Evolutionary conservation across 208 protist species (phyloP).

Genomic region (Porcisia deanei): DNA sequence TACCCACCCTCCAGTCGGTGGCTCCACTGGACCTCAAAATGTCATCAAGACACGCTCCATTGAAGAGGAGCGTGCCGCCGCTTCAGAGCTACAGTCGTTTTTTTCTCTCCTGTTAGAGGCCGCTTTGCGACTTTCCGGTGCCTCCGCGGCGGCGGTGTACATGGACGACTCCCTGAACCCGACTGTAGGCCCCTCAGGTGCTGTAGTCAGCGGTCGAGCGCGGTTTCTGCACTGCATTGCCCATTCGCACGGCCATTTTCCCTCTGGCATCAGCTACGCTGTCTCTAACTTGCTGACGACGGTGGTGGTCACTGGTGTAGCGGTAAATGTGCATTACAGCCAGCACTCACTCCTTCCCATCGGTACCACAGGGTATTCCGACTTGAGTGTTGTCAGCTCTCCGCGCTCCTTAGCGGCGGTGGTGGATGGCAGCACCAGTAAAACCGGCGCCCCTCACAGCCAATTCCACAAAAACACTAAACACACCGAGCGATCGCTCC

Average conservation of each 20-base stretch:
- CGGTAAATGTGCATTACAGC: conserved; percentile 57
- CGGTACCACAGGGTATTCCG: background rate
- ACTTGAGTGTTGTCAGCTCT: background rate
- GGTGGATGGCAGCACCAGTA: background rate
- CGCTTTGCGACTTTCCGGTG: conserved; percentile 45
- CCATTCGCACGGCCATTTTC: conserved; percentile 56
- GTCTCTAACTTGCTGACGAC: conserved; percentile 53
- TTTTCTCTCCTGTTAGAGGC: conserved; percentile 73
- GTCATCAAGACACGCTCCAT: conserved; percentile 20
- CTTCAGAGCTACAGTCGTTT: conserved; percentile 52
- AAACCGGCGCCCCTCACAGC: background rate
- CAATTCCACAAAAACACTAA: background rate
- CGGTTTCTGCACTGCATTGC: conserved; percentile 62
- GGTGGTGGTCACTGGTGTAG: conserved; percentile 58
- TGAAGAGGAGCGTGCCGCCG: conserved; percentile 34
- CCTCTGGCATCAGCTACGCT: conserved; percentile 56
- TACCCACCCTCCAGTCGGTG: background rate
- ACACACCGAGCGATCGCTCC: background rate
- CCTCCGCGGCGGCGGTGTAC: conserved; percentile 62
- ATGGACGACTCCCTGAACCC: conserved; percentile 26
- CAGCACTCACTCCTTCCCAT: conserved; percentile 11
- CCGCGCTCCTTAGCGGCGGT: background rate
- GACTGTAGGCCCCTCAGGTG: background rate
- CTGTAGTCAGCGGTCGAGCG: conserved; percentile 6
- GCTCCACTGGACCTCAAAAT: conserved; percentile 6